phyloP scores from a whole-genome alignment of 768 basidiomycete genomes.

The Tylopilus balloui region DNA sequence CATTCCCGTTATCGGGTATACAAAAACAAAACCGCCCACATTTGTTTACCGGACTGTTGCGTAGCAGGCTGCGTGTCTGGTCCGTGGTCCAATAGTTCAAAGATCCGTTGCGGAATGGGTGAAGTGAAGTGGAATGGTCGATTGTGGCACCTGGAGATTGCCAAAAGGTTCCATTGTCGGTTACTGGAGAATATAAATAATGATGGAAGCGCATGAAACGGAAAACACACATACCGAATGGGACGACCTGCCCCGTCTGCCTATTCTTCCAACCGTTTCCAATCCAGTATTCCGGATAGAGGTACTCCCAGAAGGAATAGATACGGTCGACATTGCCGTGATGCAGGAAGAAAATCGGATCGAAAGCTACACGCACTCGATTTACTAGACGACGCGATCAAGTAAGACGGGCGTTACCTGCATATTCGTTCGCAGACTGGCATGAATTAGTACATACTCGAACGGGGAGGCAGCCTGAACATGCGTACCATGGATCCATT shows the following conservation, averaged over 20 bases:
- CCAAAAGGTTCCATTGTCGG: background rate
- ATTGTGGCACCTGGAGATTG: background rate
- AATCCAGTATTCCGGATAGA: slow-evolving; percentile 17
- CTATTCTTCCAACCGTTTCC: slow-evolving; percentile 9
- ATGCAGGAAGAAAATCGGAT: slow-evolving; percentile 17
- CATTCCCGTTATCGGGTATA: background rate
- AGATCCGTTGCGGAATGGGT: slow-evolving; percentile 10
- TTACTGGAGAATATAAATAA: background rate
- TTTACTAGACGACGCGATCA: background rate
- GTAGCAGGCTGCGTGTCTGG: background rate
- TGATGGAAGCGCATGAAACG: background rate
- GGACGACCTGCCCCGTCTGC: background rate
- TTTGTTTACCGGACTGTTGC: background rate
- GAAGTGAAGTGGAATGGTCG: background rate
- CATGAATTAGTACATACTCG: background rate
- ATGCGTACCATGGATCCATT: slow-evolving; percentile 16
- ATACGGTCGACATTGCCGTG: slow-evolving; percentile 17
- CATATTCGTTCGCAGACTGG: slow-evolving; percentile 14
- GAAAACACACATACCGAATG: slow-evolving; percentile 6
- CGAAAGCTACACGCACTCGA: slow-evolving; percentile 3
- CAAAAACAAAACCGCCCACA: slow-evolving; percentile 1
- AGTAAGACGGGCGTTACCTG: slow-evolving; percentile 1
- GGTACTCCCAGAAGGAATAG: slow-evolving; percentile 19
- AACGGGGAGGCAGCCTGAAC: background rate
- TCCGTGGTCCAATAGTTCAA: slow-evolving; percentile 13